Conservation (phyloP, 2,329 filamentous ascomycete genomes). For the Phaeosphaeriaceae sp. region DNA sequence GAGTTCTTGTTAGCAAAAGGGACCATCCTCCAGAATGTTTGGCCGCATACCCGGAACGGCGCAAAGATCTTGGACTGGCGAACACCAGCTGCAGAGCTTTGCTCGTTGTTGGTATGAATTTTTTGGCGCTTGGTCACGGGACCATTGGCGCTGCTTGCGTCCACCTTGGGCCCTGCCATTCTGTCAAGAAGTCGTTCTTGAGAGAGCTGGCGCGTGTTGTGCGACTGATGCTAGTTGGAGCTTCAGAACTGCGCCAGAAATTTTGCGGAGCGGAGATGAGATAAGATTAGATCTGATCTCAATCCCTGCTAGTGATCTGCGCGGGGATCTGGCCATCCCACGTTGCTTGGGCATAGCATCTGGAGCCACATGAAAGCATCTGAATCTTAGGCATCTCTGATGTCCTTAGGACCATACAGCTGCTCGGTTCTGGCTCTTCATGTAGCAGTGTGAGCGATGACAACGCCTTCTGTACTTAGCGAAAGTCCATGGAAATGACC, state of each 20-base stretch:
- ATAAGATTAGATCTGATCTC: slow-evolving; percentile 37
- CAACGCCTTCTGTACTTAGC: not conserved
- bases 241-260: slow-evolving; percentile 14
- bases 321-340: slow-evolving; percentile 15
- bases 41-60: slow-evolving; percentile 77
- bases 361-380: not conserved
- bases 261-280: slow-evolving; percentile 25
- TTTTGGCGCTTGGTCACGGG: slow-evolving; percentile 73
- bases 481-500: not conserved
- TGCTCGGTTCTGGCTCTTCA: not conserved
- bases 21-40: not conserved
- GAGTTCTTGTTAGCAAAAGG: slow-evolving; percentile 5
- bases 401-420: too few species aligned
- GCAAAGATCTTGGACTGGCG: slow-evolving; percentile 82
- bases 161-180: slow-evolving; percentile 62
- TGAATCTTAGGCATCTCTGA: too few species aligned
- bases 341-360: not conserved
- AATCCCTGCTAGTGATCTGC: slow-evolving; percentile 29
- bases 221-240: not conserved
- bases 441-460: not conserved
- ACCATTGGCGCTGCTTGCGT: slow-evolving; percentile 39
- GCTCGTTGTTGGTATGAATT: slow-evolving; percentile 40
- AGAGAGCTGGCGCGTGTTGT: not conserved
- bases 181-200: not conserved
- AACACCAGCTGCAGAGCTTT: slow-evolving; percentile 51